Evolutionary conservation across 2,329 filamentous ascomycete genomes (phyloP).

Genomic region (Phyllosticta citribraziliensis): DNA sequence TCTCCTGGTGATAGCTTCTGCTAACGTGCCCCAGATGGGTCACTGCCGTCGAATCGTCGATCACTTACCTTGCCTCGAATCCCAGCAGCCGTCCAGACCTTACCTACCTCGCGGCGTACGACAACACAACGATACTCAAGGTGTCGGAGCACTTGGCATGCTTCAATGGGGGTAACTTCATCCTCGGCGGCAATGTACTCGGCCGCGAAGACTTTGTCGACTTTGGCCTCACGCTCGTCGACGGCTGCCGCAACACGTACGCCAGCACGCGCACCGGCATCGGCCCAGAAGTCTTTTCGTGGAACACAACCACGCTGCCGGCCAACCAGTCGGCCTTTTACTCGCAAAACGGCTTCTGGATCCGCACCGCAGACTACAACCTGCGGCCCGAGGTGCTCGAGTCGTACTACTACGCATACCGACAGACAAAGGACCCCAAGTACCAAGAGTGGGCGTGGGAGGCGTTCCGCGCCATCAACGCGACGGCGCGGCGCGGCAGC

Average conservation of each 20-base stretch:
- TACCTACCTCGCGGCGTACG: slow-evolving; percentile 57
- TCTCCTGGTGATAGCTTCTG: slow-evolving; percentile 65
- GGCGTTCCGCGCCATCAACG: slow-evolving; percentile 60
- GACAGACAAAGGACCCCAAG: slow-evolving; percentile 61
- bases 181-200: slow-evolving; percentile 67
- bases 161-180: slow-evolving; percentile 77
- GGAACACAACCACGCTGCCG: slow-evolving; percentile 21
- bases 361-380: slow-evolving; percentile 50
- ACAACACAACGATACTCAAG: slow-evolving; percentile 32
- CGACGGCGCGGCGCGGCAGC: slow-evolving; percentile 51
- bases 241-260: slow-evolving; percentile 69
- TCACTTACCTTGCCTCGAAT: slow-evolving; percentile 59
- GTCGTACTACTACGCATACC: slow-evolving; percentile 78
- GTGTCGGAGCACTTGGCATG: slow-evolving; percentile 53
- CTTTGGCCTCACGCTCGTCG: slow-evolving; percentile 62
- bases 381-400: slow-evolving; percentile 76
- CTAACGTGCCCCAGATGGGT: slow-evolving; percentile 46
- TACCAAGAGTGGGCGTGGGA: slow-evolving; percentile 83
- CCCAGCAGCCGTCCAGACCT: slow-evolving; percentile 58
- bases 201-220: slow-evolving; percentile 56
- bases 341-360: slow-evolving; percentile 60
- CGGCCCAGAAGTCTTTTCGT: slow-evolving; percentile 55
- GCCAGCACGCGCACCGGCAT: slow-evolving; percentile 57
- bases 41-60: slow-evolving; percentile 63
- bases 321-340: slow-evolving; percentile 46